These are phyloP conservation scores for Eutrema salsugineum DNA, from an alignment of 441 rosid genomes.

Conservation along the genomic window DNA sequence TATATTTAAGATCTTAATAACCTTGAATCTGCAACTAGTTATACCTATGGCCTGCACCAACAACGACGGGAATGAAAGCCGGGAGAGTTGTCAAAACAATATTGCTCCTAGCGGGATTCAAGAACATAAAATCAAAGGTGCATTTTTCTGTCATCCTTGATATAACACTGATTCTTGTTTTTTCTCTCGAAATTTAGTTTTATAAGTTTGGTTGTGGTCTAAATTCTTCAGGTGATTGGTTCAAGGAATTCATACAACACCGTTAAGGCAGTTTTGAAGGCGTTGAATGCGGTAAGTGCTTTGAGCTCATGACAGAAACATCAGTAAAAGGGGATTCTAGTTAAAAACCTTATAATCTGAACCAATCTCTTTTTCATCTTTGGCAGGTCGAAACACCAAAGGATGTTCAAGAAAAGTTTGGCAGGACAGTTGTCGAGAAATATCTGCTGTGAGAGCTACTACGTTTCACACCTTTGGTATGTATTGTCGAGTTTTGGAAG, in stretches of 20 bases:
- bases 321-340: neutral
- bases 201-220: neutral
- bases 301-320: neutral
- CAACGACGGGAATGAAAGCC: slow-evolving; percentile 86
- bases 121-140: slow-evolving; percentile 94
- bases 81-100: slow-evolving; percentile 80
- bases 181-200: neutral
- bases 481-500: neutral
- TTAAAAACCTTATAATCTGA: neutral
- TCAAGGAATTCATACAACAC: slow-evolving; percentile 95
- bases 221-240: slow-evolving; percentile 62
- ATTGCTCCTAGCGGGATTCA: slow-evolving; percentile 80
- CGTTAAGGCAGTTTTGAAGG: slow-evolving; percentile 83
- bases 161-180: neutral
- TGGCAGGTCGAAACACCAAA: slow-evolving; percentile 91
- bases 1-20: neutral
- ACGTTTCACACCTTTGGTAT: neutral
- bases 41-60: slow-evolving; percentile 90
- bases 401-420: slow-evolving; percentile 89
- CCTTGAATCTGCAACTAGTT: slow-evolving; percentile 41
- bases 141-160: neutral
- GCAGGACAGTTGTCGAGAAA: slow-evolving; percentile 87
- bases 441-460: slow-evolving; percentile 50
- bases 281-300: slow-evolving; percentile 80
- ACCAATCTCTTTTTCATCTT: neutral